Conservation (phyloP, 2,329 filamentous ascomycete genomes). For the Cercospora berteroae region DNA sequence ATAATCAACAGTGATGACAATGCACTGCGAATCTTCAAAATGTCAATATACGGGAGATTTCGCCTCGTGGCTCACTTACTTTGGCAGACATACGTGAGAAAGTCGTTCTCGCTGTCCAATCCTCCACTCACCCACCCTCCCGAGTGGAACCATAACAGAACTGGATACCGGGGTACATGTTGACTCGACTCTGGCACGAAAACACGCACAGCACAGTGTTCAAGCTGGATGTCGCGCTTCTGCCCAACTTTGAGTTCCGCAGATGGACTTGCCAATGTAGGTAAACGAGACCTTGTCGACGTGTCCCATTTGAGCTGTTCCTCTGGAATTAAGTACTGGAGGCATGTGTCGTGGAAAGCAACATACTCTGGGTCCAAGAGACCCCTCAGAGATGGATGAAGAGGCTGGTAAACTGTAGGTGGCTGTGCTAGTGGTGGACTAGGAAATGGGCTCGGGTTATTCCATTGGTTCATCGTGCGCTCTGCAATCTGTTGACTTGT, state of each 20-base stretch:
- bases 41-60: background rate
- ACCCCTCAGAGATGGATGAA: constrained; percentile 20
- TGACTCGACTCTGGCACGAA: constrained; percentile 22
- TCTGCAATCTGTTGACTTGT: background rate
- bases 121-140: constrained; percentile 23
- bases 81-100: constrained; percentile 26
- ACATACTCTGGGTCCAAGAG: constrained; percentile 26
- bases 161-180: constrained; percentile 10
- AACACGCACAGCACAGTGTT: constrained; percentile 20
- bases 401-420: constrained; percentile 16
- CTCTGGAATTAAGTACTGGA: constrained; percentile 24
- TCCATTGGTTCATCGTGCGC: constrained; percentile 15
- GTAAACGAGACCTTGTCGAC: constrained; percentile 17
- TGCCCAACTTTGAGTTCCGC: constrained; percentile 16
- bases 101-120: constrained; percentile 27
- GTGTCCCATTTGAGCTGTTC: constrained; percentile 21
- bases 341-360: constrained; percentile 21
- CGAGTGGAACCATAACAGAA: constrained; percentile 12
- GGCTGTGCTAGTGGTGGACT: constrained; percentile 9
- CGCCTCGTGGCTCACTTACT: constrained; percentile 3
- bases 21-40: constrained; percentile 17
- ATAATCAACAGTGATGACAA: constrained; percentile 33
- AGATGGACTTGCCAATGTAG: constrained; percentile 15
- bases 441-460: background rate
- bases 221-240: constrained; percentile 18